Evolutionary conservation across 148 eudicot genomes (phyloP).

Genomic region (Arbutus unedo): DNA sequence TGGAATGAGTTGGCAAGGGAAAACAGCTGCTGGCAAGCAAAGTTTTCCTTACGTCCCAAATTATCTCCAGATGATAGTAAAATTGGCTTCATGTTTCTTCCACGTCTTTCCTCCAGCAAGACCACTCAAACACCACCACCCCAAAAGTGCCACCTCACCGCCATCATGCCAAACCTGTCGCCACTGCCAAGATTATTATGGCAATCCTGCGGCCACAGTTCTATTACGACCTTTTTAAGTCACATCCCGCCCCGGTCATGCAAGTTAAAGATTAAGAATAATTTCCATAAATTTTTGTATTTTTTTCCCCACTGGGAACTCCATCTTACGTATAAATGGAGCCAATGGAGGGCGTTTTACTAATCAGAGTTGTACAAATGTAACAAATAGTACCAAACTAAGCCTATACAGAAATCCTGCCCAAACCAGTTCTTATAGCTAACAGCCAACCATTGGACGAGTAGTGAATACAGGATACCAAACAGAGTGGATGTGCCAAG

Average conservation of each 20-base stretch:
- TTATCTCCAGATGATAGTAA: neutral
- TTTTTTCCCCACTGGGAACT: neutral
- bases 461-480: neutral
- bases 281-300: neutral
- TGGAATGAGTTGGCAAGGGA: neutral
- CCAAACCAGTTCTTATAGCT: neutral
- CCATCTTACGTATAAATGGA: neutral
- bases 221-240: conserved; percentile 3
- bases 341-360: neutral
- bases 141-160: neutral
- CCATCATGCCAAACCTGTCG: neutral
- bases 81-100: neutral
- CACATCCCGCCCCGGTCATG: neutral
- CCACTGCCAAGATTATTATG: neutral
- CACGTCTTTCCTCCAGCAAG: conserved; percentile 2
- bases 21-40: neutral
- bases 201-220: neutral
- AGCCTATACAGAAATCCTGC: neutral
- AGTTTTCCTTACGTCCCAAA: neutral
- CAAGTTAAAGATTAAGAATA: neutral
- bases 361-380: neutral
- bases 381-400: neutral
- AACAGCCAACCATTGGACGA: conserved; percentile 7
- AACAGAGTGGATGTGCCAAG: neutral
- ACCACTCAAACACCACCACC: neutral